Evolutionary conservation across 1,139 yeast genomes (phyloP), one percentile per base, ranked within the genome.

Genomic region (Lodderomyces oxycetoniae): DNA sequence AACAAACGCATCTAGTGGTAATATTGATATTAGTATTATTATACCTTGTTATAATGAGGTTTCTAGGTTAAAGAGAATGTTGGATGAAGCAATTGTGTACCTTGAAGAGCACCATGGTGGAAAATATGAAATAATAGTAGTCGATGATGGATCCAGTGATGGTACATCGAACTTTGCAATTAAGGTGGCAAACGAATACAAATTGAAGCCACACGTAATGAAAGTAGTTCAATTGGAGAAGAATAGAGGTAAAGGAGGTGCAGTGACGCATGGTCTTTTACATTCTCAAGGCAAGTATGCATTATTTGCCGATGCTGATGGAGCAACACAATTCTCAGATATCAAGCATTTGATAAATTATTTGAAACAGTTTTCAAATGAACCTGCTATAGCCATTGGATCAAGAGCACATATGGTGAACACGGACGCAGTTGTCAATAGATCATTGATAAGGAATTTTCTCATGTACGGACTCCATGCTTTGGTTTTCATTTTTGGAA

Each of bases 231-330:
- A 71, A 45, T 67, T 91, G 41, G 74, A 61, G 26, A 58, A 75
- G 43, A 91, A 91, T 53, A 70, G 98, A 48, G 98, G 98, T 19
- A 91, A 91, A 59, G 98, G 98, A 14, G 98, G 98, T 6, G 98
- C 97, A 0, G 98, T 93, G 0, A 79, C 95, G 12, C 97, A 91
- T 55, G 98, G 98, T 3, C 66, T 91, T 59, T 73, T 82, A 49
- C 80, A 79, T 50, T 61, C 80, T 6, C 67, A 87, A 32, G 98
- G 98, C 8, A 57, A 69, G 42, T 80, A 74, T 49, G 77, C 79
- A 8, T 68, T 91, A 12, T 91, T 91, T 66, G 97, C 96, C 4
- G 98, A 91, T 59, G 98, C 98, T 0, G 98, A 91, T 55, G 98
- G 98, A 20, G 98, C 98, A 3, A 83, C 95, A 16, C 71, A 70